Percentiles rank a stretch among this genome's conserved stretches.
These are phyloP conservation scores for Cyclostephanos invisitatus DNA, from an alignment of 108 stramenopile species.

Conservation along the genomic window DNA sequence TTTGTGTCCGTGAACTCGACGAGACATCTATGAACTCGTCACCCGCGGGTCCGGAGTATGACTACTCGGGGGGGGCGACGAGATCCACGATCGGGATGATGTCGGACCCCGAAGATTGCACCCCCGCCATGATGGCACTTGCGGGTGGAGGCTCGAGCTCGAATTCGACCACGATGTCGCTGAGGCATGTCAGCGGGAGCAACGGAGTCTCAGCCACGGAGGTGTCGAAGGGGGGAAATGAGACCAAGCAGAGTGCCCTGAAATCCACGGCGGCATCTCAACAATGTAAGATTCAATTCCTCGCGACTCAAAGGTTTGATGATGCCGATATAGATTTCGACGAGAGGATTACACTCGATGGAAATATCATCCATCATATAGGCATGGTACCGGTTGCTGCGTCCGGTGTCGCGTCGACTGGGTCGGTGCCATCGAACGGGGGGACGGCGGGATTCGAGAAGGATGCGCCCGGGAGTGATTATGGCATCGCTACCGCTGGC, in stretches of 20 bases:
- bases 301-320: background rate
- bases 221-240: background rate
- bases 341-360: constrained; percentile 1
- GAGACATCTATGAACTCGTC: background rate
- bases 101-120: background rate
- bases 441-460: background rate
- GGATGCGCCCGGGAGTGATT: too few species aligned
- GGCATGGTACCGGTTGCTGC: background rate
- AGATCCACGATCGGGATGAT: background rate
- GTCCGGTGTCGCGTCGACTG: background rate
- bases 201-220: background rate
- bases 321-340: background rate
- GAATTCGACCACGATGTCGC: background rate
- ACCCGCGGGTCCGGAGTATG: background rate
- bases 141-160: too few species aligned
- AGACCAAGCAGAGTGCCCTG: background rate
- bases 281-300: background rate
- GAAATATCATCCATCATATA: background rate
- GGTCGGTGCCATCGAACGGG: background rate
- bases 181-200: background rate
- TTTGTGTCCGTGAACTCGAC: too few species aligned
- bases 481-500: too few species aligned
- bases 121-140: too few species aligned
- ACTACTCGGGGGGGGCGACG: background rate
- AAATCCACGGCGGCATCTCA: background rate